These are phyloP conservation scores for Gossypium thurberi DNA, from an alignment of 345 rosid species.

Conservation along the genomic window DNA sequence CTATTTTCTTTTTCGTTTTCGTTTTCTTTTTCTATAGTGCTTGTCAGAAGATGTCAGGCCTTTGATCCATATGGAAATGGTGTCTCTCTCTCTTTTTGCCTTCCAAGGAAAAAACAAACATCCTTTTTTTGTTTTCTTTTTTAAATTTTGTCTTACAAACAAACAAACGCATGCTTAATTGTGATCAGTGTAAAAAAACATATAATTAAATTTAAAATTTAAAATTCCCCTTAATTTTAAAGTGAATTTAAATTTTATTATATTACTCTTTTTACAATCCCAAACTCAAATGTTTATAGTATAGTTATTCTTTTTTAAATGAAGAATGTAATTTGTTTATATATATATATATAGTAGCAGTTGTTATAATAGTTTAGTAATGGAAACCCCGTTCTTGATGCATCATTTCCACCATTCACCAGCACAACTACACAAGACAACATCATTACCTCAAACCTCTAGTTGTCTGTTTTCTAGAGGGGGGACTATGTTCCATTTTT, in stretches of 20 bases:
- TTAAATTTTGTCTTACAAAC: neutral
- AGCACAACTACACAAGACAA: conserved; percentile 51
- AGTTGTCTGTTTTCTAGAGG: conserved; percentile 40
- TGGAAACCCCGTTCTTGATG: conserved; percentile 49
- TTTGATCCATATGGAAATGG: conserved; percentile 25
- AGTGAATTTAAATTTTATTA: no score
- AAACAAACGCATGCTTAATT: conserved; percentile 20
- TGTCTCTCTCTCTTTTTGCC: conserved; percentile 12
- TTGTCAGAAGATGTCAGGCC: conserved; percentile 15
- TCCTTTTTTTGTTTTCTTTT: neutral
- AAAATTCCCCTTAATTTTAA: no score
- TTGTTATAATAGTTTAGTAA: conserved; percentile 5
- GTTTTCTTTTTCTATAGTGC: neutral
- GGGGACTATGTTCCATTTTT: conserved; percentile 19
- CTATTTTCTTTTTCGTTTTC: neutral
- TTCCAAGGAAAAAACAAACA: no score
- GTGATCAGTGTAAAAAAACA: no score
- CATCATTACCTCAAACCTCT: conserved; percentile 72
- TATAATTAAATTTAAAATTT: no score
- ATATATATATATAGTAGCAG: no score
- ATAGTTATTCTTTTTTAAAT: no score
- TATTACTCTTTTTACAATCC: no score
- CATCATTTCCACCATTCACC: conserved; percentile 84
- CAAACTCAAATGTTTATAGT: no score
- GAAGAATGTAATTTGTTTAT: no score